Evolutionary conservation across 176 grass and related monocot species (phyloP), one percentile per base, ranked within the genome.

Genomic region (Raddia guianensis): DNA sequence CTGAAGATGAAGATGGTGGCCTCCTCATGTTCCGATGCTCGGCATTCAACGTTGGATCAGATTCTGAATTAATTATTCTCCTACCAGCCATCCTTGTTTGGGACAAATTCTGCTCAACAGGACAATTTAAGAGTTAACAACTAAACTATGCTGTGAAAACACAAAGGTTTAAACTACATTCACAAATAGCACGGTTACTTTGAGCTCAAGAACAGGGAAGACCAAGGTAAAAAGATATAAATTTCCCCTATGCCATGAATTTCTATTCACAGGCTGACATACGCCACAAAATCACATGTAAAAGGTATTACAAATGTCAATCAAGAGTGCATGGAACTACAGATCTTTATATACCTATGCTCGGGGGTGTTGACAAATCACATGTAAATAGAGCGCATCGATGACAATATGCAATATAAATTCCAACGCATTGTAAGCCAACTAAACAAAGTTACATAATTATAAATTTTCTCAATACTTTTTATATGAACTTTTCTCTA

Each of bases 31-130:
- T 93, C 74, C 93, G 79, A 72, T 84, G 63, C 61, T 99, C 93
- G 21, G 63, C 78, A 73, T 83, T 95, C 21, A 86, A 75, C 47
- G 77, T 13, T 53, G 72, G 66, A 66, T 93, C 91, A 27, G 88
- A 82, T 21, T 96, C 97, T 2, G 88, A 80, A 69, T 86, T 80
- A 40, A 89, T 77, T 71, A 91, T 80, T 84, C 93, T 93, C 90
- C 92, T 91, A 48, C 89, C 87, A 66, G 82, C 82, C 88, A 84
- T 86, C 85, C 92, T 99, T 86, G 84, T 88, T 75, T 99, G 92
- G 76, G 96, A 86, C 82, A 95, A 82, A 87, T 93, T 99, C 93
- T 95, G 73, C 53, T 75, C 35, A 80, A 86, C 3, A 77, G 18
- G 84, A 68, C 9, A 74, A 72, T 56, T 58, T 37, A 21, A 77